Conservation (phyloP, 257 asterid genomes). For the Misopates orontium region DNA sequence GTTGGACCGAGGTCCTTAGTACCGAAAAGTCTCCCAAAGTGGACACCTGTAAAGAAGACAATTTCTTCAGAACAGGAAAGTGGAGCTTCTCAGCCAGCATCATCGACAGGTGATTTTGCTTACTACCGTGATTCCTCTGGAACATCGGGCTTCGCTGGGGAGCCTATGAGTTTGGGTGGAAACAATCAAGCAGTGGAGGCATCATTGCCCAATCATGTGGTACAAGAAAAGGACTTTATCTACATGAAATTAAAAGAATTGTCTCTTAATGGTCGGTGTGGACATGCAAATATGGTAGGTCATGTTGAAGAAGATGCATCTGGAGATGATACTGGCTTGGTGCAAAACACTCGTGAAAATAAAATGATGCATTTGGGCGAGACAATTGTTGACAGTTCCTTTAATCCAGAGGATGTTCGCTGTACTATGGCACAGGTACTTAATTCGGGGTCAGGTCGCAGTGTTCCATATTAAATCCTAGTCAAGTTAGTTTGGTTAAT, state of each 20-base stretch:
- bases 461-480: neutral
- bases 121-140: constrained; percentile 34
- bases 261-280: constrained; percentile 27
- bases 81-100: constrained; percentile 36
- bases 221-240: constrained; percentile 46
- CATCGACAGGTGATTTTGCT: constrained; percentile 30
- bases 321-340: constrained; percentile 35
- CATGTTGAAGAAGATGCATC: constrained; percentile 34
- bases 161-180: constrained; percentile 32
- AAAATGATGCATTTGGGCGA: constrained; percentile 34
- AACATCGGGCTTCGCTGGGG: constrained; percentile 34
- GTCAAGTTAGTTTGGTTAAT: constrained; percentile 8
- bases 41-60: constrained; percentile 20
- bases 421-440: constrained; percentile 54
- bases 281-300: constrained; percentile 31
- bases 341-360: constrained; percentile 34
- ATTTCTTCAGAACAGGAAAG: constrained; percentile 33
- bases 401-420: constrained; percentile 39
- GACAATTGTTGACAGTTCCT: constrained; percentile 33
- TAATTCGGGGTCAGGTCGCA: constrained; percentile 15
- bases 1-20: constrained; percentile 40
- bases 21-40: constrained; percentile 30
- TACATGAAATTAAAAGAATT: constrained; percentile 59
- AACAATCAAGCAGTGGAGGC: constrained; percentile 34
- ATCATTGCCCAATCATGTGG: constrained; percentile 28